Percentiles rank a stretch among this genome's conserved stretches.
phyloP scores from a whole-genome alignment of 352 stramenopile genomes.

The Pythium volutum region DNA sequence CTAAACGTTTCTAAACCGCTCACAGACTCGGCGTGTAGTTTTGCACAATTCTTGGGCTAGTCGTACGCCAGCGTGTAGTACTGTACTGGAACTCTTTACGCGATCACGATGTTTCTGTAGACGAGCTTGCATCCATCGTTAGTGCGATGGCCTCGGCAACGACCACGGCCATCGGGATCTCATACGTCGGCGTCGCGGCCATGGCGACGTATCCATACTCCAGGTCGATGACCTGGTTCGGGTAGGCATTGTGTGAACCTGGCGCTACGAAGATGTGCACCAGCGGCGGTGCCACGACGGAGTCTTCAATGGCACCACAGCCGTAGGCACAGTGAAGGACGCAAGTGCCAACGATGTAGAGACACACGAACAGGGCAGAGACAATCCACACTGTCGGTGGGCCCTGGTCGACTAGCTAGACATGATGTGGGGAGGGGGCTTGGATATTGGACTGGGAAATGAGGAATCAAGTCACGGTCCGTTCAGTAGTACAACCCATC shows the following conservation, averaged over 20 bases:
- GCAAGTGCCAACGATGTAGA: background rate
- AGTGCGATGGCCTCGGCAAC: background rate
- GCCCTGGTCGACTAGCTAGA: no score
- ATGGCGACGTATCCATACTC: background rate
- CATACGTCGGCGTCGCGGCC: background rate
- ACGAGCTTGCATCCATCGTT: background rate
- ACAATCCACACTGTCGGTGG: conserved; percentile 5
- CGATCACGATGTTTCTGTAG: background rate
- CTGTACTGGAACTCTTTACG: no score
- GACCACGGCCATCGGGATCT: background rate
- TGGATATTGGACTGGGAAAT: no score
- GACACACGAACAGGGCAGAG: background rate
- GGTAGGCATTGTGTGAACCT: background rate
- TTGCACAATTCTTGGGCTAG: no score
- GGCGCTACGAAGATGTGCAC: conserved; percentile 1
- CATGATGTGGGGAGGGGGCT: background rate
- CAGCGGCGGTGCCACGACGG: background rate
- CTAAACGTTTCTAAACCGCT: no score
- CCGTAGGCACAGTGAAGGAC: background rate
- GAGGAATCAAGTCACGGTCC: no score
- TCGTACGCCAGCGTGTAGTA: no score
- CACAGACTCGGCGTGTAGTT: no score
- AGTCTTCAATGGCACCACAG: background rate
- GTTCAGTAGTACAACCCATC: no score
- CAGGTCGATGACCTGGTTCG: conserved; percentile 2